Conservation (phyloP, 176 grass and related monocot species). For the Hyparrhenia diplandra region DNA sequence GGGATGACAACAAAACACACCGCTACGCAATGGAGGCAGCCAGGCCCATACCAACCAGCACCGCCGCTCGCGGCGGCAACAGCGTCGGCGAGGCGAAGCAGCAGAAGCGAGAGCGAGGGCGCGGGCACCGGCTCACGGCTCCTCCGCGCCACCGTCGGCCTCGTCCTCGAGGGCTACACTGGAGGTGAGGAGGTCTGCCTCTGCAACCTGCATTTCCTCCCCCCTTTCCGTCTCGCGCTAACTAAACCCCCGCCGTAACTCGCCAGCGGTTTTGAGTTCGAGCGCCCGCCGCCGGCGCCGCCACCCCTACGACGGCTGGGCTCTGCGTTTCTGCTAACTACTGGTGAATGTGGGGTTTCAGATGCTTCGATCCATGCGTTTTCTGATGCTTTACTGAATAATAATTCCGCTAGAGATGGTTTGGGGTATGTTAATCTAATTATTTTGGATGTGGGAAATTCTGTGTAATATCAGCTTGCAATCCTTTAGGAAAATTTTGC, state of each 20-base stretch:
- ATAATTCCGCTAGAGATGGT: neutral
- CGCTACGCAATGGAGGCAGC: neutral
- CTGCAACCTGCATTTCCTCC: conserved; percentile 2
- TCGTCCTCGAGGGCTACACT: neutral
- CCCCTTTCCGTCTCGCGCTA: neutral
- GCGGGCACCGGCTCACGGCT: neutral
- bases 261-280: neutral
- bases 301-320: neutral
- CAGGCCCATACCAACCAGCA: neutral
- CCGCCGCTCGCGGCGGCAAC: too few species aligned
- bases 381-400: neutral
- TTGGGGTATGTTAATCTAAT: neutral
- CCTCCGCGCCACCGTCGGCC: neutral
- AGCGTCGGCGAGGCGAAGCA: neutral
- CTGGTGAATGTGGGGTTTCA: neutral
- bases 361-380: neutral
- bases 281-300: neutral
- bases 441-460: neutral
- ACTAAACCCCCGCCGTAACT: neutral
- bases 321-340: neutral
- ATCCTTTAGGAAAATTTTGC: conserved; percentile 14
- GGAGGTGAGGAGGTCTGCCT: neutral
- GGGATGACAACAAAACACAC: neutral
- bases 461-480: neutral
- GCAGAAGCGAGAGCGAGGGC: neutral